A percentile compares a stretch with the other conserved stretches of the same genome.
Evolutionary conservation across 352 stramenopile genomes (phyloP).

Genomic region (Thalassiosira pacifica): DNA sequence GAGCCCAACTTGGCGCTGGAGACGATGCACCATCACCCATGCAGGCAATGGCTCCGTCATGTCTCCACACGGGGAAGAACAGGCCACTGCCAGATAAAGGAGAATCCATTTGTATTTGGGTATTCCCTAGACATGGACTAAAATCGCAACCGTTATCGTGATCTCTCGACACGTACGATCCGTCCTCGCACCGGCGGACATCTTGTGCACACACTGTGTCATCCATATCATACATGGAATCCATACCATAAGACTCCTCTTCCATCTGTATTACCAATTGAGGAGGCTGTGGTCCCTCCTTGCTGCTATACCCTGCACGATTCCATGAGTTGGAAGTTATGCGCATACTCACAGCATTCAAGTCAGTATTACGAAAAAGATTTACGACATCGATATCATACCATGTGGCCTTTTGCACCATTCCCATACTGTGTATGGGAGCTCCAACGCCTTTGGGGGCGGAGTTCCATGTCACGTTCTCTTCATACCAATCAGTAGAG

Average conservation of each 20-base stretch:
- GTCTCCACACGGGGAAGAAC: constrained; percentile 58
- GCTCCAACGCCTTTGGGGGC: constrained; percentile 21
- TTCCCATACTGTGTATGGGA: constrained; percentile 29
- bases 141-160: constrained; percentile 41
- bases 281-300: constrained; percentile 48
- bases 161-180: constrained; percentile 34
- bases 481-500: constrained; percentile 43
- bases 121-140: constrained; percentile 39
- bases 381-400: constrained; percentile 46
- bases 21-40: no score
- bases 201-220: constrained; percentile 25
- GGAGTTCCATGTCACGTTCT: constrained; percentile 41
- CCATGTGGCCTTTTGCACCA: constrained; percentile 32
- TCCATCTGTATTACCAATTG: constrained; percentile 35
- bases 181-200: constrained; percentile 39
- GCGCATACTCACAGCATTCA: constrained; percentile 33
- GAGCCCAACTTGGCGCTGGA: constrained; percentile 57
- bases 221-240: no score
- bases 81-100: constrained; percentile 20
- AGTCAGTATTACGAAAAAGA: constrained; percentile 25
- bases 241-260: no score
- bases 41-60: constrained; percentile 35
- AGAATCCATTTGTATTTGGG: background rate
- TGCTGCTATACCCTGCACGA: constrained; percentile 51
- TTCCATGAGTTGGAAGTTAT: constrained; percentile 54